These are phyloP conservation scores for Bjerkandera adusta DNA, from an alignment of 1,284 basidiomycete species.

Conservation along the genomic window DNA sequence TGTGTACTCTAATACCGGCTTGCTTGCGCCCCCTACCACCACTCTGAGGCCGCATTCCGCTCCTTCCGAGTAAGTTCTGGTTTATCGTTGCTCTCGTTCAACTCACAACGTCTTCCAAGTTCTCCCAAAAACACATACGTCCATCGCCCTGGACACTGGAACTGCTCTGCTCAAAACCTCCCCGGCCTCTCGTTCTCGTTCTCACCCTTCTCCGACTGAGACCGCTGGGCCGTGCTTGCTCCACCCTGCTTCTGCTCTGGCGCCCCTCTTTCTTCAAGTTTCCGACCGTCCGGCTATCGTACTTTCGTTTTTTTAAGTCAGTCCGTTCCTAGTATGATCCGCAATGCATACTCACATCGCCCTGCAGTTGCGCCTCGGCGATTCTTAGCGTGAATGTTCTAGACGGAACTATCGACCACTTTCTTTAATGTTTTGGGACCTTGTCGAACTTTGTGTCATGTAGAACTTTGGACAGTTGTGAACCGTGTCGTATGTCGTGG, in stretches of 20 bases:
- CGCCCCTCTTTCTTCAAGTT: slow-evolving; percentile 16
- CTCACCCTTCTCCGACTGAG: slow-evolving; percentile 10
- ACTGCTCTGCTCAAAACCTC: slow-evolving; percentile 19
- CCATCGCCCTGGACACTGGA: slow-evolving; percentile 13
- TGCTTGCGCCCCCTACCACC: slow-evolving; percentile 19
- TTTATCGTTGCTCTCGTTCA: not conserved
- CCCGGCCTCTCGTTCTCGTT: slow-evolving; percentile 19
- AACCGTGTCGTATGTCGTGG: no score
- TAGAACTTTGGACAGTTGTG: no score
- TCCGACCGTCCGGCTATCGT: not conserved
- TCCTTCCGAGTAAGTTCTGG: slow-evolving; percentile 24
- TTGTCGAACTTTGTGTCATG: no score
- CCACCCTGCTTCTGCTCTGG: slow-evolving; percentile 18
- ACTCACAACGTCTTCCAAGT: slow-evolving; percentile 3
- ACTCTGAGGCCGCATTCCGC: slow-evolving; percentile 25
- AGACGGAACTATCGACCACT: no score
- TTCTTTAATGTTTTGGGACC: no score
- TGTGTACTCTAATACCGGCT: not conserved
- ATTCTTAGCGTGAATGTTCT: no score
- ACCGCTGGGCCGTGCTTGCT: not conserved
- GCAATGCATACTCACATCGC: no score
- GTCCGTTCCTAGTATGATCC: no score
- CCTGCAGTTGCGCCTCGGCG: no score
- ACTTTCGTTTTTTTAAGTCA: not conserved
- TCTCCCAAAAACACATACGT: slow-evolving; percentile 14